These are phyloP conservation scores for Eucalyptus lansdowneana DNA, from an alignment of 345 rosid genomes.

Conservation along the genomic window DNA sequence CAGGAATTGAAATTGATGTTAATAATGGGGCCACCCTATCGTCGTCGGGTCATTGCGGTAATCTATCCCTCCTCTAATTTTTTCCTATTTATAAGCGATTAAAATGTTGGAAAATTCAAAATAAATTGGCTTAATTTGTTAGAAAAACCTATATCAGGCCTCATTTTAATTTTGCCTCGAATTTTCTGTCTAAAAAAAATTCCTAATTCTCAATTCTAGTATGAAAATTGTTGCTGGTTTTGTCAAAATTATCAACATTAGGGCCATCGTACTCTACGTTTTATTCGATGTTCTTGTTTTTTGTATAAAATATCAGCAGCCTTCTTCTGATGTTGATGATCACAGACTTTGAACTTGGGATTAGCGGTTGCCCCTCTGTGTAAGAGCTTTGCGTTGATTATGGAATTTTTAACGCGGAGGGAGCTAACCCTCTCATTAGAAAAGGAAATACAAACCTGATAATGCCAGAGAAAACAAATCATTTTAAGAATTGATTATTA, in stretches of 20 bases:
- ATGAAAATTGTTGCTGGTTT: no score
- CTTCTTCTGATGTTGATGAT: no score
- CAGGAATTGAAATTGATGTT: not conserved
- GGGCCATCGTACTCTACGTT: no score
- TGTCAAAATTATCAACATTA: no score
- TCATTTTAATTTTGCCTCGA: no score
- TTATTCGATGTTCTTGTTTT: no score
- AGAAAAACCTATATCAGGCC: not conserved
- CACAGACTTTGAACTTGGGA: no score
- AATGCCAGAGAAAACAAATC: not conserved
- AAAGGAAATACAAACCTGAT: not conserved
- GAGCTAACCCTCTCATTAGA: not conserved
- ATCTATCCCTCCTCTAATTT: not conserved
- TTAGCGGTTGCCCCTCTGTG: no score
- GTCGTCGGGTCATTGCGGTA: not conserved
- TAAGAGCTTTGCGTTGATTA: not conserved
- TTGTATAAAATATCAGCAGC: no score
- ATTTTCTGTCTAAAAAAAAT: no score
- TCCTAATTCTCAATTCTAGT: no score
- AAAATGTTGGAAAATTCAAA: not conserved
- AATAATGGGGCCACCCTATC: not conserved
- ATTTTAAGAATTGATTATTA: not conserved
- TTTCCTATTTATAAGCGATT: not conserved
- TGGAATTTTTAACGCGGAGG: not conserved
- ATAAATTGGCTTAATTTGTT: not conserved